A percentile compares a stretch with the other conserved stretches of the same genome.
Evolutionary conservation across 371 early-diverging fungal genomes (phyloP).

Genomic region (Encephalitozoon cuniculi): DNA sequence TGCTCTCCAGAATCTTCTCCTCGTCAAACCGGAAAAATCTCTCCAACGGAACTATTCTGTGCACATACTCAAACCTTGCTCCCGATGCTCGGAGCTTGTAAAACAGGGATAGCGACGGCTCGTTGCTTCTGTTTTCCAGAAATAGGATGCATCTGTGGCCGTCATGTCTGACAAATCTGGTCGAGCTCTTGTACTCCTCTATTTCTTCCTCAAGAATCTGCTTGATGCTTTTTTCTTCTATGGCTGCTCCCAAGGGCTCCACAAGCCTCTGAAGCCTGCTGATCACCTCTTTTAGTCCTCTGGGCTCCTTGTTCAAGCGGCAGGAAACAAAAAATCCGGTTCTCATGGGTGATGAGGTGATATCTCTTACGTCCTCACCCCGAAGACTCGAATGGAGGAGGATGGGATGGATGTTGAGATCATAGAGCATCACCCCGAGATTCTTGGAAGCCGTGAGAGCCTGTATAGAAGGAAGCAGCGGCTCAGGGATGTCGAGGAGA

Average conservation of each 20-base stretch:
- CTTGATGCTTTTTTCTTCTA: background rate
- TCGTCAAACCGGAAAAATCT: slow-evolving; percentile 14
- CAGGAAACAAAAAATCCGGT: slow-evolving; percentile 39
- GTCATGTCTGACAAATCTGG: background rate
- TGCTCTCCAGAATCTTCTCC: background rate
- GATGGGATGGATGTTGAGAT: background rate
- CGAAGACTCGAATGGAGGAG: background rate
- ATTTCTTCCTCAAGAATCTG: slow-evolving; percentile 8
- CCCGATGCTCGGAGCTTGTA: background rate
- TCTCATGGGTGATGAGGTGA: slow-evolving; percentile 18
- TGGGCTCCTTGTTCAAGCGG: slow-evolving; percentile 26
- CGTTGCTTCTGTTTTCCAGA: background rate
- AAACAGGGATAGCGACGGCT: background rate
- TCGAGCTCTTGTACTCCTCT: slow-evolving; percentile 1
- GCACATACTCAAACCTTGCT: slow-evolving; percentile 16
- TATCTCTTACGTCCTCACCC: background rate
- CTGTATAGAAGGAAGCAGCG: background rate
- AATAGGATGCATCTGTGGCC: slow-evolving; percentile 32
- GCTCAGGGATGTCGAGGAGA: background rate
- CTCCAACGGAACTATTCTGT: slow-evolving; percentile 29
- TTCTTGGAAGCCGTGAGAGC: background rate
- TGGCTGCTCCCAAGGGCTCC: background rate
- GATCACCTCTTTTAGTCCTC: slow-evolving; percentile 29
- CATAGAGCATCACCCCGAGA: background rate
- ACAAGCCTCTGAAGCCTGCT: background rate